phyloP scores from a whole-genome alignment of 495 filamentous ascomycete species.

The Annulohypoxylon nitens region DNA sequence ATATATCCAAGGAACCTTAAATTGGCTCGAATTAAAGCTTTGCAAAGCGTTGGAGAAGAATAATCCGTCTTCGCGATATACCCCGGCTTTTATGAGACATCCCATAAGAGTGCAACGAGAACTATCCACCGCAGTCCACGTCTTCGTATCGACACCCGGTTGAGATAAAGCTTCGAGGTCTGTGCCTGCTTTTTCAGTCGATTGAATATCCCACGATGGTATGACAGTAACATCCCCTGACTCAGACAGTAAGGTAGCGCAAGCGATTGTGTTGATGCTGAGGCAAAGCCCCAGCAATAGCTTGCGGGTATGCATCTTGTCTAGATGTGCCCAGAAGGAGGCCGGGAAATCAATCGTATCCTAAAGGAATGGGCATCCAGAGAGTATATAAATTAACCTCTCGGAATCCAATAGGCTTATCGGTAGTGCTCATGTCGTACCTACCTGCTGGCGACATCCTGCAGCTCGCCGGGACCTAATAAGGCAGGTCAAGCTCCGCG shows the following conservation, averaged over 20 bases:
- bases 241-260: constrained; percentile 47
- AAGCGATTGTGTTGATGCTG: constrained; percentile 25
- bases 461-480: constrained; percentile 25
- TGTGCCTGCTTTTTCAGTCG: constrained; percentile 53
- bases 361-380: background rate
- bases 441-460: constrained; percentile 7
- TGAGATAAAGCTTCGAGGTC: constrained; percentile 61
- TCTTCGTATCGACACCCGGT: constrained; percentile 60
- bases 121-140: constrained; percentile 65
- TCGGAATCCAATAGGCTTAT: constrained; percentile 18
- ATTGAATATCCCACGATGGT: constrained; percentile 70
- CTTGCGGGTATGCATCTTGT: constrained; percentile 40
- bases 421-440: constrained; percentile 20
- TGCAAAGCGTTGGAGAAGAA: constrained; percentile 71
- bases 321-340: background rate
- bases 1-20: constrained; percentile 71
- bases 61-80: constrained; percentile 67
- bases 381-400: constrained; percentile 22
- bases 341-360: constrained; percentile 6
- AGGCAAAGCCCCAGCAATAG: constrained; percentile 40
- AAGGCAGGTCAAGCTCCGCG: constrained; percentile 35
- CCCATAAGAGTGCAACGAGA: constrained; percentile 70
- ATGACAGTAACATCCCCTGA: constrained; percentile 61
- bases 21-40: constrained; percentile 59
- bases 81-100: constrained; percentile 65